phyloP scores from a whole-genome alignment of 2,329 filamentous ascomycete species.

The Beauveria asiatica region DNA sequence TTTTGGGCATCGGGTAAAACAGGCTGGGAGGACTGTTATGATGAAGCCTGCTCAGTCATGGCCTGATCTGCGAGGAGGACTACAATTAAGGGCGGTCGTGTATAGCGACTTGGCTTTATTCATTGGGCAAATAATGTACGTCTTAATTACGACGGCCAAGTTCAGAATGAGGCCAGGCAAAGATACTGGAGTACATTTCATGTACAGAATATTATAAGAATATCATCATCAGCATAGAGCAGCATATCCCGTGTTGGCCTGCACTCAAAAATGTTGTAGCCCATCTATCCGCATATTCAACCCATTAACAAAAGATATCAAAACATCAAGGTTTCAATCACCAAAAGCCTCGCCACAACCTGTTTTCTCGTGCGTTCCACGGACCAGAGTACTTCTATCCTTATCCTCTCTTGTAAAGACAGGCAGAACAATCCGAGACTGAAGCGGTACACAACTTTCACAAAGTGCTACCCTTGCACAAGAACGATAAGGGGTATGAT shows the following conservation, averaged over 20 bases:
- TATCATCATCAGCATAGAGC: neutral
- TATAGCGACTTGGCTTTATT: neutral
- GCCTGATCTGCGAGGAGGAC: neutral
- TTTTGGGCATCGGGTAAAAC: conserved; percentile 4
- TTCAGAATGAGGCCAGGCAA: neutral
- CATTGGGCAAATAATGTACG: neutral
- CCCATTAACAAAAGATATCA: neutral
- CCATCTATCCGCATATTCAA: conserved; percentile 5
- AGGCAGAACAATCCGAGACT: neutral
- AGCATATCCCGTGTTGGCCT: neutral
- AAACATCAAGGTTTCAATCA: conserved; percentile 8
- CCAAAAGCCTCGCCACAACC: neutral
- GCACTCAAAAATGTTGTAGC: neutral
- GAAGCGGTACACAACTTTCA: neutral
- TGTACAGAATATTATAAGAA: neutral
- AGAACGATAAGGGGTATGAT: conserved; percentile 8
- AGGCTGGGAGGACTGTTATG: conserved; percentile 5
- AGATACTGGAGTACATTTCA: neutral
- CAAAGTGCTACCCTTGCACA: neutral
- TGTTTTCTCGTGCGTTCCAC: neutral
- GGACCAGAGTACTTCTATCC: neutral
- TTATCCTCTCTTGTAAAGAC: neutral
- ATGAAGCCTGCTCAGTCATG: conserved; percentile 1
- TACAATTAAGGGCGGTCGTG: neutral
- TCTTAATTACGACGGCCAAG: neutral